phyloP scores from a whole-genome alignment of 169 alveolate genomes.

The Cryptosporidium meleagridis region DNA sequence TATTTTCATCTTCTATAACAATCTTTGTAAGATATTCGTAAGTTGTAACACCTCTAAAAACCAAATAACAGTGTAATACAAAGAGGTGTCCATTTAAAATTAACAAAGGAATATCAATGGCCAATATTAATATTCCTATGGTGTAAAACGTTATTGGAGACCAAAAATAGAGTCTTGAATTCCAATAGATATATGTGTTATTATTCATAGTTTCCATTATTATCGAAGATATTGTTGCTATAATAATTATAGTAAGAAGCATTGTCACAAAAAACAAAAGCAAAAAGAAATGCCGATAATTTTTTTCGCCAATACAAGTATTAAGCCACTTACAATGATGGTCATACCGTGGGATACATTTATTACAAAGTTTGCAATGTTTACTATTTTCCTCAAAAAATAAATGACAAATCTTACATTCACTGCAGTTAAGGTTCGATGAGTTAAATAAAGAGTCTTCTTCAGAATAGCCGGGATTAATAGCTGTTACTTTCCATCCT shows the following conservation, averaged over 20 bases:
- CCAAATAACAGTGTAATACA: slow-evolving; percentile 77
- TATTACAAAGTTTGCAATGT: slow-evolving; percentile 90
- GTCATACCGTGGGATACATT: slow-evolving; percentile 88
- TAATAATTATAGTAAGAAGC: slow-evolving; percentile 8
- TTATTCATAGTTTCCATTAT: slow-evolving; percentile 37
- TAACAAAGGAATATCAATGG: slow-evolving; percentile 63
- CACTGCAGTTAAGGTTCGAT: not conserved
- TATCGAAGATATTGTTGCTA: slow-evolving; percentile 35
- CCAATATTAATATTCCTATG: slow-evolving; percentile 30
- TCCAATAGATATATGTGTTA: slow-evolving; percentile 25
- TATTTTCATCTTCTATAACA: slow-evolving; percentile 23
- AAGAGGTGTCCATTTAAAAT: slow-evolving; percentile 57
- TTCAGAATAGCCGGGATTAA: slow-evolving; percentile 58
- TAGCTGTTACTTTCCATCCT: slow-evolving; percentile 74
- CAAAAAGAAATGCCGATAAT: slow-evolving; percentile 79
- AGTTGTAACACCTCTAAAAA: slow-evolving; percentile 78
- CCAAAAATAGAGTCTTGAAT: slow-evolving; percentile 55
- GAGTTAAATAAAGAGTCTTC: slow-evolving; percentile 4
- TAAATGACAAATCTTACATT: slow-evolving; percentile 56
- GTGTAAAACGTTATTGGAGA: slow-evolving; percentile 58
- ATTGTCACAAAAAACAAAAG: slow-evolving; percentile 54
- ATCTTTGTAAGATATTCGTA: slow-evolving; percentile 77
- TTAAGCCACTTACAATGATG: slow-evolving; percentile 92
- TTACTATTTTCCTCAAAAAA: slow-evolving; percentile 67
- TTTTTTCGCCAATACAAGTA: slow-evolving; percentile 89